Evolutionary conservation across 2,329 filamentous ascomycete genomes (phyloP), one percentile per base, ranked within the genome.

Genomic region (Diaporthe longicolla): DNA sequence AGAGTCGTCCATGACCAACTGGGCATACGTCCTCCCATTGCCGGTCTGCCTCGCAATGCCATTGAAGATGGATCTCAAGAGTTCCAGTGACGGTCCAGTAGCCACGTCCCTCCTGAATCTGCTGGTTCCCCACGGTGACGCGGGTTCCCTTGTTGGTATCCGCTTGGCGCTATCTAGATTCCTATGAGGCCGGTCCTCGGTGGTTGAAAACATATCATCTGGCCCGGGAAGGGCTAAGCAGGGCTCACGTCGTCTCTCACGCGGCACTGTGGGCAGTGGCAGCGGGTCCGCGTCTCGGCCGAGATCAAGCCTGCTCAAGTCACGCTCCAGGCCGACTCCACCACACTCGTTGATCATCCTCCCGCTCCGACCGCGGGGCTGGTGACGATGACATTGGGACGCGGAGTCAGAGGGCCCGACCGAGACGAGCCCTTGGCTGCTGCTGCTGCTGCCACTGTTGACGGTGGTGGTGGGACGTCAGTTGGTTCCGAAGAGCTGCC

Each of bases 401-500:
- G 68, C 74, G 7, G 69, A 58, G 32, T 74, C 73, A 21, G 72
- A 73, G 21, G 74, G 74, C 73, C 63, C 69, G 37, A 57, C 21
- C 63, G 73, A 70, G 45, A 66, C 43, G n/a, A 54, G 35, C n/a
- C 58, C 37, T 26, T 50, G 69, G n/a, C 63, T 70, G 69, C 40
- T 70, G 48, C 73, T 71, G 40, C 0, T 24, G 55, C 58, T 50
- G n/a, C 40, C 66, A 7, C 45, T 48, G 35, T 21, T 43, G 40
- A 6, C 6, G 17, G 15, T 43, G 15, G 15, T 43, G 35, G 37
- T 55, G 13, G 32, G 29, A 37, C 59, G 66, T 76, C 75, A 76
- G 65, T 76, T 71, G 71, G 94, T 95, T 48, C 85, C 79, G 81
- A 98, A 98, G 69, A 98, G 93, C 75, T 91, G 87, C 80, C 93